Base-by-base conservation (phyloP, 495 filamentous ascomycete genomes). In the Trichoderma virens region DNA sequence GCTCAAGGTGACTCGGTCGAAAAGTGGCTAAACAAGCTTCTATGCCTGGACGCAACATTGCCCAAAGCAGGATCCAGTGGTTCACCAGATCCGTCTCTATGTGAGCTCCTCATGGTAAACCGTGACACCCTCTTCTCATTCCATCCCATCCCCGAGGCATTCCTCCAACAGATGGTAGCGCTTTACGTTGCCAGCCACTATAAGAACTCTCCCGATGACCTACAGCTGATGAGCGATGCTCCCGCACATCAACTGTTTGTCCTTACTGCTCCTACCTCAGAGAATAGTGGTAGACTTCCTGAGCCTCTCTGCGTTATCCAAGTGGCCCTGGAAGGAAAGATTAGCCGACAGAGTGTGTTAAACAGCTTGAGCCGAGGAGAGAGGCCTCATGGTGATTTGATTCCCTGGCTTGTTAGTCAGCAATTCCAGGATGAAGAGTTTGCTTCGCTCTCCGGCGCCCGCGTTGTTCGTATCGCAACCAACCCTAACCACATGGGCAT, bases 361-460 rank as follows among this genome's bases (percentile, higher is more conserved):
- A 93, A 91, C 74, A 88, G 89, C 70, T 76, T 99, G 65, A 92
- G 88, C 71, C 85, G 95, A 69, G 95, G 95, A 28, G 89, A 92
- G 71, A 82, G 96, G 61, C 90, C 93, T 9, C 90, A 92, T 25
- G 95, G 95, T 65, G 95, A 99, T 73, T 79, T 99, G 56, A 99
- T 99, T 61, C 95, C 95, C 1, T 99, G 95, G 95, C 83, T 98
- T 47, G 90, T 99, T 62, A 93, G 90, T 72, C 94, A 98, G 73
- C 95, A 99, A 74, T 99, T 97, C 78, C 95, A 98, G 72, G 95
- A 99, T 69, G 91, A 96, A 67, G 90, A 96, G 63, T 99, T 99
- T 69, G 94, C 94, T 28, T 88, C 89, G 64, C 83, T 98, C 18
- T 97, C 92, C 7, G 95, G 95, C 41, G 95, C 93, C 38, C 85